Evolutionary conservation across 352 stramenopile species (phyloP).

Genomic region (Globisporangium orthogonon): DNA sequence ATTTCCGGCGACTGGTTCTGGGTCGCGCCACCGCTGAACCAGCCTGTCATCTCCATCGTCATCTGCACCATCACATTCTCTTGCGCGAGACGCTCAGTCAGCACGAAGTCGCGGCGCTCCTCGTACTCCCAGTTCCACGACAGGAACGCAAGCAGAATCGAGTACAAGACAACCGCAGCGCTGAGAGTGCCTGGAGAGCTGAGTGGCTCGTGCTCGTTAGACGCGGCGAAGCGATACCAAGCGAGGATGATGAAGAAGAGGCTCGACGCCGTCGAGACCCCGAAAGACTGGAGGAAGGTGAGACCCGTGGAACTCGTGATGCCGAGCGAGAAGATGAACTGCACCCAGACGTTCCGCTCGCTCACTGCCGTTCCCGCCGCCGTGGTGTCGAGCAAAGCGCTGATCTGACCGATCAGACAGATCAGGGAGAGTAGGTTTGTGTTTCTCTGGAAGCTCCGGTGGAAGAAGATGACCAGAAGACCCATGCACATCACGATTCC

Average conservation of each 20-base stretch:
- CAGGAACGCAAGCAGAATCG: constrained; percentile 71
- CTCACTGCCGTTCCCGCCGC: constrained; percentile 65
- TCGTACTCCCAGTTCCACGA: constrained; percentile 88
- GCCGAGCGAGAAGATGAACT: constrained; percentile 82
- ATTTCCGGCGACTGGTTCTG: constrained; percentile 43
- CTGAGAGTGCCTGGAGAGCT: constrained; percentile 66
- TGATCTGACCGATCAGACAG: constrained; percentile 69
- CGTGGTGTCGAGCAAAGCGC: constrained; percentile 67
- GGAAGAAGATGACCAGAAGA: constrained; percentile 57
- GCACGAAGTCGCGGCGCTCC: constrained; percentile 79
- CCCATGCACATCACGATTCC: constrained; percentile 74
- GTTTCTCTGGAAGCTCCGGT: constrained; percentile 51
- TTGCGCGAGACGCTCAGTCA: constrained; percentile 74
- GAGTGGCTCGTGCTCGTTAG: constrained; percentile 25
- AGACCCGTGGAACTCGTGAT: constrained; percentile 79
- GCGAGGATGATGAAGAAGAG: constrained; percentile 75
- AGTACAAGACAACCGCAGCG: constrained; percentile 68
- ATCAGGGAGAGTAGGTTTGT: constrained; percentile 45
- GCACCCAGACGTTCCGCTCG: constrained; percentile 80
- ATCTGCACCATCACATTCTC: constrained; percentile 87
- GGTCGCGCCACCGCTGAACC: constrained; percentile 72
- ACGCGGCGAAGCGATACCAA: constrained; percentile 48
- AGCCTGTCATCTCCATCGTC: constrained; percentile 87
- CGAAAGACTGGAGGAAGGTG: constrained; percentile 60
- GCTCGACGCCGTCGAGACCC: constrained; percentile 49